Base-by-base conservation (phyloP, 768 basidiomycete genomes). In the Calocybe cyanea region DNA sequence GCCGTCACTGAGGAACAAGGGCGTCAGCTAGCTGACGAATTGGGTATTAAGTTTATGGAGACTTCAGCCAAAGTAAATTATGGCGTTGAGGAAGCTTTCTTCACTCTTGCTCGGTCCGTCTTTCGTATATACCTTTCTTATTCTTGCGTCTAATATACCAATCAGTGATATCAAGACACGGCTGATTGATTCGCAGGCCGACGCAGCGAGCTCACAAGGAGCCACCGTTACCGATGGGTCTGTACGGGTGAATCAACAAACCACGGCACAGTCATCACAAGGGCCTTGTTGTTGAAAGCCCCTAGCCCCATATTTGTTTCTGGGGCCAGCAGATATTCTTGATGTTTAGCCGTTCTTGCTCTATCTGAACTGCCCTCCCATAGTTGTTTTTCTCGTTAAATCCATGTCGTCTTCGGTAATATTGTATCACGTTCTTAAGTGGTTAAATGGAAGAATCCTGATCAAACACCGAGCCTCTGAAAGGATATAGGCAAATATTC, bases 1-100 rank as follows among this genome's bases (percentile, higher is more conserved):
- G 87, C 84, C 11, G 90, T 99, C 46, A 85, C 91, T 4, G 84
- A 88, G 63, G 88, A 92, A 59, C 90, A 93, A 69, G 95, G 96
- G 33, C 85, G 85, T 47, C 88, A 87, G 57, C 80, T 99, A 35
- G 96, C 96, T 4, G 75, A 86, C 43, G 93, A 98, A 65, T 80
- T 98, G 23, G 93, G 91, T n/a, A 78, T 99, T 65, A 85, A 79
- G 63, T 99, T 97, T 66, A 87, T 98, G 78, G 96, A 98, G 72
- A 99, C 96, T 13, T 92, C 88, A 14, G 96, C 96, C 31, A 98
- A 98, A 73, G 78, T 87, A 37, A 97, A 97, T 64, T 92, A 95
- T 41, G 92, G 92, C 48, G 96, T 99, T 28, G 96, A 99, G 70
- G 92, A 98, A 57, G 95, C 95, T 10, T 99, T 99, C 78, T 96